Conservation (phyloP, 2,329 filamentous ascomycete species). For the Aspergillus sp. region DNA sequence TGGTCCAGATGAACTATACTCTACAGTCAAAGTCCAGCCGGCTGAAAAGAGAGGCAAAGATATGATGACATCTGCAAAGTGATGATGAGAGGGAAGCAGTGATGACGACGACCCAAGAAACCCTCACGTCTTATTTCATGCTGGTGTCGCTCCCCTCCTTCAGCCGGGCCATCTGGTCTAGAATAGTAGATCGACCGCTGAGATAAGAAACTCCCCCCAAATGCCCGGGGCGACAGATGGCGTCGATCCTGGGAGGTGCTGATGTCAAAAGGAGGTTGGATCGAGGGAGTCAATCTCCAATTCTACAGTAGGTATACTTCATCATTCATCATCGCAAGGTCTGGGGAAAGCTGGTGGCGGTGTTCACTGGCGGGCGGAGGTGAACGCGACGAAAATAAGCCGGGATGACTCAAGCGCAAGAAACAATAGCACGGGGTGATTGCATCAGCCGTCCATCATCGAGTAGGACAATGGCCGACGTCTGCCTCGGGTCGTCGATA, state of each 20-base stretch:
- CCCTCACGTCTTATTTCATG: slow-evolving; percentile 1
- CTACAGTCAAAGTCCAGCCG: not conserved
- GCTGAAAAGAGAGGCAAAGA: not conserved
- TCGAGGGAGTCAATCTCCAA: slow-evolving; percentile 9
- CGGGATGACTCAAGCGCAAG: slow-evolving; percentile 14
- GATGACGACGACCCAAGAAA: slow-evolving; percentile 8
- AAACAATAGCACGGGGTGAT: not conserved
- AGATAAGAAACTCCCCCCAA: slow-evolving; percentile 9
- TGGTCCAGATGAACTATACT: not conserved
- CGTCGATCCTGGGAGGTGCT: slow-evolving; percentile 14
- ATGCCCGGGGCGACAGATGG: slow-evolving; percentile 10
- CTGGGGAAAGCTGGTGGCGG: slow-evolving; percentile 8
- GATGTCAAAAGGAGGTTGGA: slow-evolving; percentile 4
- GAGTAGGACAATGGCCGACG: too few species aligned
- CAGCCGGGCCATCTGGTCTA: slow-evolving; percentile 15
- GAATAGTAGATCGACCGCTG: slow-evolving; percentile 18
- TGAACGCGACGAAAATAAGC: slow-evolving; percentile 22
- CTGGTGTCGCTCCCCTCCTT: not conserved
- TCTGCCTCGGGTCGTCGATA: too few species aligned
- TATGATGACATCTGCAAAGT: slow-evolving; percentile 7
- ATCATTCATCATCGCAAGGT: slow-evolving; percentile 16
- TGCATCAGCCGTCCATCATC: too few species aligned
- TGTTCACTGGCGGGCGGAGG: slow-evolving; percentile 8
- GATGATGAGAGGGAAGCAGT: slow-evolving; percentile 10
- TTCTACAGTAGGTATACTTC: slow-evolving; percentile 8